Conservation (phyloP, 2,329 filamentous ascomycete genomes). For the Fusarium heterosporum region DNA sequence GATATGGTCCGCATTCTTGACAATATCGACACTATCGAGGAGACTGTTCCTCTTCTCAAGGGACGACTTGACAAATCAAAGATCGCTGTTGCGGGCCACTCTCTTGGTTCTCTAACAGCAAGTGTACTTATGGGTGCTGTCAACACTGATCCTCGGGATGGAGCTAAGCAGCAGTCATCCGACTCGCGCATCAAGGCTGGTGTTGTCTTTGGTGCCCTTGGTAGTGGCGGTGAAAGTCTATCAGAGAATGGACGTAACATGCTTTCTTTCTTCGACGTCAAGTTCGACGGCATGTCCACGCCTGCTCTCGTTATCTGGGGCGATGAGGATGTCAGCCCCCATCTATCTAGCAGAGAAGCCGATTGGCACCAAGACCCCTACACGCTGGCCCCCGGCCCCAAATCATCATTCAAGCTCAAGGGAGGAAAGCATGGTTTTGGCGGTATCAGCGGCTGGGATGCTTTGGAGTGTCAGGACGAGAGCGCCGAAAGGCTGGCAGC, state of each 20-base stretch:
- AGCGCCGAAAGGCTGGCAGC: slow-evolving; percentile 39
- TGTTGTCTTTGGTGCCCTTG: slow-evolving; percentile 41
- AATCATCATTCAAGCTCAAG: slow-evolving; percentile 36
- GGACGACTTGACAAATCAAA: slow-evolving; percentile 41
- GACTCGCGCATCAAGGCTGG: slow-evolving; percentile 46
- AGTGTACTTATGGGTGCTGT: slow-evolving; percentile 35
- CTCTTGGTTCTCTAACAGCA: slow-evolving; percentile 39
- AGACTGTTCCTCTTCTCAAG: slow-evolving; percentile 37
- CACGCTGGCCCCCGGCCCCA: slow-evolving; percentile 27
- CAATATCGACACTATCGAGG: slow-evolving; percentile 41
- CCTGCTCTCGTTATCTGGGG: slow-evolving; percentile 44
- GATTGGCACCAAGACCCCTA: slow-evolving; percentile 47
- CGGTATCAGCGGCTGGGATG: slow-evolving; percentile 46
- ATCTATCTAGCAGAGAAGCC: slow-evolving; percentile 37
- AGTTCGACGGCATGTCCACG: slow-evolving; percentile 39
- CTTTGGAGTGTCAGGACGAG: slow-evolving; percentile 43
- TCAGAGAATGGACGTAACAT: slow-evolving; percentile 25
- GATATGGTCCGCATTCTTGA: slow-evolving; percentile 45
- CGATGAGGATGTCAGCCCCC: slow-evolving; percentile 38
- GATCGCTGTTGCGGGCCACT: slow-evolving; percentile 45
- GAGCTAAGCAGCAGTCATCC: slow-evolving; percentile 11
- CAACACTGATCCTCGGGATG: slow-evolving; percentile 42
- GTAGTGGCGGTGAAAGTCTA: slow-evolving; percentile 27
- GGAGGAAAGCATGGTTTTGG: slow-evolving; percentile 46
- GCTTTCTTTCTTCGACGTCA: slow-evolving; percentile 35